A percentile compares a stretch with the other conserved stretches of the same genome.
Evolutionary conservation across 805 yeast genomes (phyloP).

Genomic region (Candida nonsorbophila): DNA sequence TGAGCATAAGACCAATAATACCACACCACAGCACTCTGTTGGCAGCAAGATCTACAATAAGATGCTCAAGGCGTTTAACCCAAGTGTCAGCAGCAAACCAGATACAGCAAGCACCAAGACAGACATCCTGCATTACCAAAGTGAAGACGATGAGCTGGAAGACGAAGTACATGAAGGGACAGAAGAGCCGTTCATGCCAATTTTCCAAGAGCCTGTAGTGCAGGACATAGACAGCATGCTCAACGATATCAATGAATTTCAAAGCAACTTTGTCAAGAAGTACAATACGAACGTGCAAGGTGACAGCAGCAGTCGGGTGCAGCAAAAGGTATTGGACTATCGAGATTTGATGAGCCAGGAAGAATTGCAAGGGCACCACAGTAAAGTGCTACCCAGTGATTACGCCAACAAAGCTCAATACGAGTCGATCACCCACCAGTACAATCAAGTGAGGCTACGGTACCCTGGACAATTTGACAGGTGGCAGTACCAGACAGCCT

Average conservation of each 20-base stretch:
- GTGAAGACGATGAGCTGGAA: constrained; percentile 16
- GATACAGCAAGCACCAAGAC: not conserved
- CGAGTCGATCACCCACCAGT: constrained; percentile 30
- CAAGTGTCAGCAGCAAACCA: not conserved
- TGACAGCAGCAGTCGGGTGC: constrained; percentile 19
- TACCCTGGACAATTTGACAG: constrained; percentile 6
- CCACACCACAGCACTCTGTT: constrained; percentile 3
- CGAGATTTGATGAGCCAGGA: constrained; percentile 16
- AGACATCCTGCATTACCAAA: constrained; percentile 12
- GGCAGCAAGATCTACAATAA: constrained; percentile 11
- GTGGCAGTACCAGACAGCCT: not conserved
- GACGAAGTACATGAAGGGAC: constrained; percentile 1
- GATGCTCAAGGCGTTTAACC: constrained; percentile 7
- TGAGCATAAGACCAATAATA: no score
- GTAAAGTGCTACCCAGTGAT: constrained; percentile 1
- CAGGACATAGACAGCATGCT: constrained; percentile 12
- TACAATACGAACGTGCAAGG: constrained; percentile 5
- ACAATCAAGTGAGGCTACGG: constrained; percentile 30
- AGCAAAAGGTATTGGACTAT: constrained; percentile 30
- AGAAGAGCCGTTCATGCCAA: not conserved
- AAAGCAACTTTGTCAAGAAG: constrained; percentile 22
- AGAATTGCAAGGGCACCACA: constrained; percentile 5
- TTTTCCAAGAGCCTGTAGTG: constrained; percentile 1
- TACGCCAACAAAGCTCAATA: constrained; percentile 28
- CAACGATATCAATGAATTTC: constrained; percentile 25